phyloP scores from a whole-genome alignment of 805 yeast genomes.

The Zygosaccharomyces siamensis region DNA sequence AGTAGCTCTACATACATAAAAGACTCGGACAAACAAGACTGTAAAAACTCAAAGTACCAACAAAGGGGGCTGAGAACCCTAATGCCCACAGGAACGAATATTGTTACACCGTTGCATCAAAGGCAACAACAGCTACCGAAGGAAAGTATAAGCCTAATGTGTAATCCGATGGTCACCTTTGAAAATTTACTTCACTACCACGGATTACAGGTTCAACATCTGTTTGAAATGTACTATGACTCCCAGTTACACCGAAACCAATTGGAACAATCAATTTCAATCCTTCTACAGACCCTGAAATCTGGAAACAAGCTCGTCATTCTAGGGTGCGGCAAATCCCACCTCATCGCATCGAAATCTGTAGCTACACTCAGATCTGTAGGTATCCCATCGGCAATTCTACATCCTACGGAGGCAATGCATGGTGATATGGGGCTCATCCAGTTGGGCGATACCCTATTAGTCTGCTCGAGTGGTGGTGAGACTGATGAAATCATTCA shows the following conservation, averaged over 20 bases:
- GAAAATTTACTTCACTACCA: constrained; percentile 18
- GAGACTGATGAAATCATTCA: constrained; percentile 69
- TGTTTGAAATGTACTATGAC: constrained; percentile 15
- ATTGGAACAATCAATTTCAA: background rate
- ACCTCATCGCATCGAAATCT: constrained; percentile 69
- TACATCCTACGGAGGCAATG: constrained; percentile 84
- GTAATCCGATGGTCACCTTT: constrained; percentile 9
- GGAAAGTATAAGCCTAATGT: background rate
- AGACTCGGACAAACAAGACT: background rate
- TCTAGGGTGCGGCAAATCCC: constrained; percentile 82
- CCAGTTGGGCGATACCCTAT: constrained; percentile 48
- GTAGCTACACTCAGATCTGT: constrained; percentile 81
- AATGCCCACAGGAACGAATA: background rate
- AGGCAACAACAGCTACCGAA: background rate
- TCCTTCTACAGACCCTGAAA: background rate
- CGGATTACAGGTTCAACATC: constrained; percentile 18
- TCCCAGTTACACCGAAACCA: background rate
- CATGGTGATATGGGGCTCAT: constrained; percentile 86
- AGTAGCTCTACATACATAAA: background rate
- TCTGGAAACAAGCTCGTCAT: constrained; percentile 62
- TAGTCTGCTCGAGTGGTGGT: constrained; percentile 74
- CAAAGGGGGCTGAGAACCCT: background rate
- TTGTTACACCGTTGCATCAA: background rate
- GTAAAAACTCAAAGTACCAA: background rate
- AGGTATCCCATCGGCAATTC: constrained; percentile 57